phyloP scores from a whole-genome alignment of 371 early-diverging fungal genomes.

The Mucor saturninus region DNA sequence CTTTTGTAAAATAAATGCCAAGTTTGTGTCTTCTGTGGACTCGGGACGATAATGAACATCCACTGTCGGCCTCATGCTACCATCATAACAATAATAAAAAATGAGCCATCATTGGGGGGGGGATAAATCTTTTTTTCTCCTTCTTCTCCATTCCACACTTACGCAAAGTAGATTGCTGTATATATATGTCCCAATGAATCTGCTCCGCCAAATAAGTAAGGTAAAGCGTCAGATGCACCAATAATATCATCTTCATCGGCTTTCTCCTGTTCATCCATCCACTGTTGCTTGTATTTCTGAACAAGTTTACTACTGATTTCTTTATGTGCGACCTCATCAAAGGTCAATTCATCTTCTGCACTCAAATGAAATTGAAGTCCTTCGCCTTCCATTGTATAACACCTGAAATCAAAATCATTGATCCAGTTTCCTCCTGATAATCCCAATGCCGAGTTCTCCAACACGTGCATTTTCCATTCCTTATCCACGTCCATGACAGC shows the following conservation, averaged over 20 bases:
- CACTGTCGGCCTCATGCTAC: slow-evolving; percentile 21
- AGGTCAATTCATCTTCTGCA: slow-evolving; percentile 3
- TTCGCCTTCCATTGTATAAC: slow-evolving; percentile 31
- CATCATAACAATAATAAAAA: no score
- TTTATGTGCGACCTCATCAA: background rate
- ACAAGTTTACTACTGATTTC: slow-evolving; percentile 10
- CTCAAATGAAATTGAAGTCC: slow-evolving; percentile 6
- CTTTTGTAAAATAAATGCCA: slow-evolving; percentile 24
- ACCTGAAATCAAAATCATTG: slow-evolving; percentile 5
- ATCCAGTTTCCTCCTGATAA: slow-evolving; percentile 25
- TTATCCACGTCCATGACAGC: background rate
- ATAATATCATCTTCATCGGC: slow-evolving; percentile 27
- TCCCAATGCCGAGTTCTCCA: slow-evolving; percentile 20
- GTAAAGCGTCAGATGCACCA: slow-evolving; percentile 22
- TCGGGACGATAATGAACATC: slow-evolving; percentile 28
- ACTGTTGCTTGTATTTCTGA: slow-evolving; percentile 28
- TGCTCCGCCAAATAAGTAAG: slow-evolving; percentile 21
- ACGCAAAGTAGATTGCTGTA: slow-evolving; percentile 26
- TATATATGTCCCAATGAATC: slow-evolving; percentile 11
- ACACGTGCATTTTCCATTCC: slow-evolving; percentile 14
- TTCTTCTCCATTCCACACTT: background rate
- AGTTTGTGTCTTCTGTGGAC: slow-evolving; percentile 7
- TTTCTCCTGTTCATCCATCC: slow-evolving; percentile 31
- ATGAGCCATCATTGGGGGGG: no score
- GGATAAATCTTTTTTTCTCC: no score